These are phyloP conservation scores for Hypoxylon fragiforme DNA, from an alignment of 495 filamentous ascomycete species.

Conservation along the genomic window DNA sequence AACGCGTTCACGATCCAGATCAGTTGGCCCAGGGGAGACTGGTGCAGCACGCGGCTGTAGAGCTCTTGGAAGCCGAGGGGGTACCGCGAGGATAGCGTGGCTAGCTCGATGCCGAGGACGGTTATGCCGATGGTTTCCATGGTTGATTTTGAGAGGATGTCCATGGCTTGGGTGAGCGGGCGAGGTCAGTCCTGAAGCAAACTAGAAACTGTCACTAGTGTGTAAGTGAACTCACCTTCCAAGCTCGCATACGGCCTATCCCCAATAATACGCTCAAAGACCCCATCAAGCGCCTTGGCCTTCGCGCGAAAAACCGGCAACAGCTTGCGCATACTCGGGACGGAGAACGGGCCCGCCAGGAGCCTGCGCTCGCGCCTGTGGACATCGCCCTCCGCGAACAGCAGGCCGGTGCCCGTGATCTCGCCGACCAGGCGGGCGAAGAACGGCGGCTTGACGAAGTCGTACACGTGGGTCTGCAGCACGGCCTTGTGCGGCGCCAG, in stretches of 20 bases:
- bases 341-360: constrained; percentile 29
- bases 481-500: constrained; percentile 41
- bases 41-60: constrained; percentile 36
- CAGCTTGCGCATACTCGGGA: constrained; percentile 30
- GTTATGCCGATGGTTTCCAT: constrained; percentile 74
- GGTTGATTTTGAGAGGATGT: constrained; percentile 43
- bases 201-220: not conserved
- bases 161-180: constrained; percentile 11
- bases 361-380: constrained; percentile 39
- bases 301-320: constrained; percentile 28
- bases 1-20: constrained; percentile 35
- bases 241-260: constrained; percentile 21
- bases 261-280: constrained; percentile 14
- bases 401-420: constrained; percentile 37
- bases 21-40: constrained; percentile 35
- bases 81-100: constrained; percentile 51
- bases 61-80: constrained; percentile 33
- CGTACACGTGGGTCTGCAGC: constrained; percentile 40
- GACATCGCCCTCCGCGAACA: constrained; percentile 39
- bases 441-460: constrained; percentile 42
- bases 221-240: too few relatives aligned
- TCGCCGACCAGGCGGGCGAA: constrained; percentile 37
- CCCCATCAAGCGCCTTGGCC: constrained; percentile 9
- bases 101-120: constrained; percentile 68
- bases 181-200: not conserved